Conservation (phyloP, 805 yeast species). For the Candida incommunis region DNA sequence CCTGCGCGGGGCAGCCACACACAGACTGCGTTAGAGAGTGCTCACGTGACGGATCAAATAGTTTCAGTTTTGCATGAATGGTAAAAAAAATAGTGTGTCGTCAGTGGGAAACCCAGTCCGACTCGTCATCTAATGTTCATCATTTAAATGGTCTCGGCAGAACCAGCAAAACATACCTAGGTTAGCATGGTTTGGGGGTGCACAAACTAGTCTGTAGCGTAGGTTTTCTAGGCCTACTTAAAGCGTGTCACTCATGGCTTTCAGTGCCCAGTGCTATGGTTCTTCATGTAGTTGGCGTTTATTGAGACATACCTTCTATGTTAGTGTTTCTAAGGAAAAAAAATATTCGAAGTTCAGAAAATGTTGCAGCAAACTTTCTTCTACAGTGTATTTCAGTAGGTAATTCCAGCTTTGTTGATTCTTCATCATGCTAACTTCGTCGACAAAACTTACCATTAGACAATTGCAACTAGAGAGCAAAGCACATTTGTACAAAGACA, state of each 20-base stretch:
- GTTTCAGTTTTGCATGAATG: conserved; percentile 93
- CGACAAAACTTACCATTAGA: no score
- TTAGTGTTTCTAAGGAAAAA: conserved; percentile 3
- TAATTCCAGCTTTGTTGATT: conserved; percentile 97
- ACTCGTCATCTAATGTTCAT: conserved; percentile 92
- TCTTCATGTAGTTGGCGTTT: conserved; percentile 44
- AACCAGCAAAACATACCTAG: no score
- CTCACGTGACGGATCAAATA: background rate
- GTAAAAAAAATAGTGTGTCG: conserved; percentile 63
- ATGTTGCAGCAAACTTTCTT: conserved; percentile 42
- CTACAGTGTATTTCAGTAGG: conserved; percentile 88
- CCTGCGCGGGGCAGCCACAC: no score
- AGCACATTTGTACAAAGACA: no score
- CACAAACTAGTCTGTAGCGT: conserved; percentile 51
- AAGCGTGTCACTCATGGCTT: conserved; percentile 88
- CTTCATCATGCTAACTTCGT: conserved; percentile 26
- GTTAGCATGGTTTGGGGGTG: no score
- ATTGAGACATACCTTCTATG: conserved; percentile 4
- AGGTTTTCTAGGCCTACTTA: conserved; percentile 97
- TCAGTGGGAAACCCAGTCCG: conserved; percentile 93
- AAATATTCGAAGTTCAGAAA: conserved; percentile 3
- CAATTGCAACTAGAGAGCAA: no score
- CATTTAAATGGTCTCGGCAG: no score
- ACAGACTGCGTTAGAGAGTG: background rate
- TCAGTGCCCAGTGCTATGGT: conserved; percentile 99